These are phyloP conservation scores for Yamadazyma blattariae DNA, from an alignment of 1,139 yeast species.

Conservation along the genomic window DNA sequence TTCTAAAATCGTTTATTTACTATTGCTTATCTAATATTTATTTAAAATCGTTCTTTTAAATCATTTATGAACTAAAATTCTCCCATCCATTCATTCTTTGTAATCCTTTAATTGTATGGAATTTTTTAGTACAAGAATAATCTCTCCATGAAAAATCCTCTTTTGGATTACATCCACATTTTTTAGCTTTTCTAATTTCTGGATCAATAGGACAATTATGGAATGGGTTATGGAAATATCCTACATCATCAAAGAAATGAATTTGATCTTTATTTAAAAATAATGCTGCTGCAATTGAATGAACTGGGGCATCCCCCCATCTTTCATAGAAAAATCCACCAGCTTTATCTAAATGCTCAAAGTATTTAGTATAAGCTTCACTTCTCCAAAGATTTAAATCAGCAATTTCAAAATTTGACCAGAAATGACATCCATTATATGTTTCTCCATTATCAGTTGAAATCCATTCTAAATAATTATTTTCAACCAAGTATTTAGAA, in stretches of 20 bases:
- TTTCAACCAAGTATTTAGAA: constrained; percentile 62
- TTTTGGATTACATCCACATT: constrained; percentile 69
- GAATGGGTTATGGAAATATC: constrained; percentile 79
- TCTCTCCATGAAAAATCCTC: constrained; percentile 85
- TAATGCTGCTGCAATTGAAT: constrained; percentile 80
- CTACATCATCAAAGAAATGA: constrained; percentile 80
- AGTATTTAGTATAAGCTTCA: constrained; percentile 65
- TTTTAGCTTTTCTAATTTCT: constrained; percentile 47
- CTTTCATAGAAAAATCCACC: constrained; percentile 92
- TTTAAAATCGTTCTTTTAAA: no score
- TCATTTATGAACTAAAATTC: constrained; percentile 47
- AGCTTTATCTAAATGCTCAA: constrained; percentile 66
- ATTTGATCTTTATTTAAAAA: constrained; percentile 63
- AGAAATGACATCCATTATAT: constrained; percentile 80
- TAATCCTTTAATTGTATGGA: constrained; percentile 58
- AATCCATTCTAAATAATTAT: constrained; percentile 71
- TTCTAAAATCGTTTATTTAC: no score
- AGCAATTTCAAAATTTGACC: constrained; percentile 87
- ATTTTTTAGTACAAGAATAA: constrained; percentile 80
- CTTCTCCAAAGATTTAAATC: constrained; percentile 72
- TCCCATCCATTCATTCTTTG: constrained; percentile 80
- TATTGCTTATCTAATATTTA: no score
- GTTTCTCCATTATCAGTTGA: constrained; percentile 65
- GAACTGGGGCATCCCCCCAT: constrained; percentile 95
- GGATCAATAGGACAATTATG: constrained; percentile 73